Conservation (phyloP, 768 basidiomycete species). For the Trichaptum fuscoviolaceum region DNA sequence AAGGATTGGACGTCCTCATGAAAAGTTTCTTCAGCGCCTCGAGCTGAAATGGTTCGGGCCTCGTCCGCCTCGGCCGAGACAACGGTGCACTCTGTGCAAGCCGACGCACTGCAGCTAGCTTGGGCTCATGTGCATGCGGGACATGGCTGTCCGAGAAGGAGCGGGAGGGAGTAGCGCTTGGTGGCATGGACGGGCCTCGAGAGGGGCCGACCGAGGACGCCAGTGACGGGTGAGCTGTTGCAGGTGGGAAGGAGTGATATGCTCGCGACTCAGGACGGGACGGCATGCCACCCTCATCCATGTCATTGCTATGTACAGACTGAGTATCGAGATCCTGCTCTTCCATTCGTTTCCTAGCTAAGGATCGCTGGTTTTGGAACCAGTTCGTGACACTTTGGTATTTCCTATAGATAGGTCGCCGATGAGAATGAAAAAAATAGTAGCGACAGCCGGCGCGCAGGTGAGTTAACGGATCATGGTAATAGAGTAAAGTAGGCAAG, state of each 20-base stretch:
- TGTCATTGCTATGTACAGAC: constrained; percentile 13
- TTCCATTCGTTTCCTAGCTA: constrained; percentile 66
- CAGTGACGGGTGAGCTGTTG: constrained; percentile 24
- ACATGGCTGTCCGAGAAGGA: not conserved
- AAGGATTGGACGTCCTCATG: constrained; percentile 62
- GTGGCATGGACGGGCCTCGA: constrained; percentile 6
- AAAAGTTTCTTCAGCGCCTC: constrained; percentile 69
- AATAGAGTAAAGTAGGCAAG: not conserved
- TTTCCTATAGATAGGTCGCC: constrained; percentile 44
- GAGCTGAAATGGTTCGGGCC: constrained; percentile 76
- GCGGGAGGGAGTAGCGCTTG: not conserved
- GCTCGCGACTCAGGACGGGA: constrained; percentile 16
- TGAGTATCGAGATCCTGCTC: constrained; percentile 38
- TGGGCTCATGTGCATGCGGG: not conserved
- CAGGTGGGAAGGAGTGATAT: constrained; percentile 26
- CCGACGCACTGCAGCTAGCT: not conserved
- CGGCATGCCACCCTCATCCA: constrained; percentile 8
- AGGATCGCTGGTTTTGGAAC: constrained; percentile 84
- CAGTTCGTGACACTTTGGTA: constrained; percentile 79
- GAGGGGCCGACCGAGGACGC: constrained; percentile 16
- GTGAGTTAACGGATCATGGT: not conserved
- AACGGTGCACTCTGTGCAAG: constrained; percentile 23
- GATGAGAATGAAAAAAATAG: constrained; percentile 2
- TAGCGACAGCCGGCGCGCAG: not conserved
- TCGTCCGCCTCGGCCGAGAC: constrained; percentile 60